Evolutionary conservation across 805 yeast genomes (phyloP), one percentile per base, ranked within the genome.

Genomic region (Cephaloascus fragrans): DNA sequence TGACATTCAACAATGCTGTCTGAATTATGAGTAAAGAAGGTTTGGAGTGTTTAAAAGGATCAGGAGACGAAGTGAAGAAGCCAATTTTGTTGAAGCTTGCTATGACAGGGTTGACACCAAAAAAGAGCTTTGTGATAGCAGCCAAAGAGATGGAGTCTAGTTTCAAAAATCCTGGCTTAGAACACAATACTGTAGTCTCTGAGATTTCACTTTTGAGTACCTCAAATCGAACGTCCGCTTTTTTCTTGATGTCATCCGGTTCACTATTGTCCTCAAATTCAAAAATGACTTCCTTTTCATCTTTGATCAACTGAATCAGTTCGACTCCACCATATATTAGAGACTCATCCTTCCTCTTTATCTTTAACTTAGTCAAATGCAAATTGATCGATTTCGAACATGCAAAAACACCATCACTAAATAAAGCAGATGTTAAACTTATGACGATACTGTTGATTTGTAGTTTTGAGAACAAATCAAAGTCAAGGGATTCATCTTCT

Each of bases 141-240:
- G 35, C 10, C 18, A 48, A 3, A 23, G 39, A 12, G 1, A 39
- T 40, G 5, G 37, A 9, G 23, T 51, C 50, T 3, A 59, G 12
- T 4, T 48, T 36, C 14, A 59, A 4, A 19, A 35, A 28, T 0
- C 71, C 67, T 0, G 59, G 53, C 41, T 75, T 75, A 0, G 77
- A 63, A 17, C 71, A 52, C 2, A 75, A 49, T 0, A 68, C 20
- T 0, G 77, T 70, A 16, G 62, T 52, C 32, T 68, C 68, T 0
- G 52, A 40, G 6, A 37, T 35, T 3, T 34, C 2, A 9, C 46
- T 51, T 6, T 51, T 42, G 36, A 67, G 63, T 18, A 67, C 41
- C 48, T 79, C 83, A 50, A 78, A 73, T 26, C 80, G 50, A 2
- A 79, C 36, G 45, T 79, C 85, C 4, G 72, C 69, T 32, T 65